Conservation (phyloP, 225 moss, liverwort and hornwort species). For the Thuidium tamariscinum region DNA sequence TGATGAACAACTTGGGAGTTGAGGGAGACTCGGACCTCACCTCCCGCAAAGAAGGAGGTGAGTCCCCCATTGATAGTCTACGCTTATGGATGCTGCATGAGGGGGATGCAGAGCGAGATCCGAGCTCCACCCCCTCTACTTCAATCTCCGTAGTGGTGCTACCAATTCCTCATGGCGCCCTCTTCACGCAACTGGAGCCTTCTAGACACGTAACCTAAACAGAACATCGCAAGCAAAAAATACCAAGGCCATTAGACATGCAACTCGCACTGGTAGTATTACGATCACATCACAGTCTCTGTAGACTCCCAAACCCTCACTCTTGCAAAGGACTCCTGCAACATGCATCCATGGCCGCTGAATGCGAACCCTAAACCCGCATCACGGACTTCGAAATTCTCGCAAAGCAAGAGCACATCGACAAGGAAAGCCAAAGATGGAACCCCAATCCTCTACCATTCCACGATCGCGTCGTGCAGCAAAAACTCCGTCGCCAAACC, state of each 20-base stretch:
- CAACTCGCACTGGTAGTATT: neutral
- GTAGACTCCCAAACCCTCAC: neutral
- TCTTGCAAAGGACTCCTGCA: neutral
- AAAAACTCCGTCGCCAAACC: neutral
- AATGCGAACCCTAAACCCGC: neutral
- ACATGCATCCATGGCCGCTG: neutral
- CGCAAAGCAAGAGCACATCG: neutral
- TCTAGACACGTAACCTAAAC: neutral
- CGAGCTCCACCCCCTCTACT: neutral
- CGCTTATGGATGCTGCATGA: neutral
- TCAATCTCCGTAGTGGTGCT: neutral
- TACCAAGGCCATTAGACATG: neutral
- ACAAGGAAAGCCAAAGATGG: neutral
- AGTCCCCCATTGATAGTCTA: conserved; percentile 19
- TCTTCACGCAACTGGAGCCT: neutral
- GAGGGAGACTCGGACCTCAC: conserved; percentile 26
- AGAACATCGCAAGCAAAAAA: neutral
- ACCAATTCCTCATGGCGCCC: neutral
- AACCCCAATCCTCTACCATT: neutral
- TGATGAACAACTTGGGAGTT: conserved; percentile 4
- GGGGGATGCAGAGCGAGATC: neutral
- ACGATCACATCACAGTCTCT: neutral
- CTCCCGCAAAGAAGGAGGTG: conserved; percentile 2
- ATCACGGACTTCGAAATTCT: neutral
- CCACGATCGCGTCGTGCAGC: neutral